These are phyloP conservation scores for Ephemerocybe angulata DNA, from an alignment of 768 basidiomycete genomes.

Conservation along the genomic window DNA sequence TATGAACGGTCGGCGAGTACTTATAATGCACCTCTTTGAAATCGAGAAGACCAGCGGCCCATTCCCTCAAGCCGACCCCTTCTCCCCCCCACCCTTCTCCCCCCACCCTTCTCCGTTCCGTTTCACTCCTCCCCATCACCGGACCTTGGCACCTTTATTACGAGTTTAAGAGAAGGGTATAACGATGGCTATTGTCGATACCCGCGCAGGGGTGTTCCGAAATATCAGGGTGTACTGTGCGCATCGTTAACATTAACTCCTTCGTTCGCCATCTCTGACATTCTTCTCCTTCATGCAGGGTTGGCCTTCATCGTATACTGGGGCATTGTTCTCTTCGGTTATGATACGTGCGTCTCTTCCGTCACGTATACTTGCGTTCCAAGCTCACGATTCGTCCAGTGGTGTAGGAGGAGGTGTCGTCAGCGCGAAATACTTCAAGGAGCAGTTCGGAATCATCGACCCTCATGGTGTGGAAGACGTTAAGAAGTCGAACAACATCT, in stretches of 20 bases:
- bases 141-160: background rate
- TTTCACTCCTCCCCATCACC: background rate
- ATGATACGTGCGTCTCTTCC: conserved; percentile 56
- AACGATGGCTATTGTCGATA: background rate
- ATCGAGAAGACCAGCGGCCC: background rate
- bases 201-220: conserved; percentile 15
- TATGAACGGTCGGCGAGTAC: background rate
- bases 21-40: background rate
- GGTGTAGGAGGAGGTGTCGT: conserved; percentile 62
- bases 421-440: conserved; percentile 53
- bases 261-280: background rate
- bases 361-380: conserved; percentile 1
- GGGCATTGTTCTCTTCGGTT: conserved; percentile 82
- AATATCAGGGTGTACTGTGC: conserved; percentile 68
- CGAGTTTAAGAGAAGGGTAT: background rate
- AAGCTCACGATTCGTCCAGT: conserved; percentile 12
- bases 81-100: background rate
- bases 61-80: background rate
- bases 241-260: conserved; percentile 15
- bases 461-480: conserved; percentile 38
- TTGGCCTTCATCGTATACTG: conserved; percentile 72
- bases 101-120: background rate
- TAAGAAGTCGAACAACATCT: conserved; percentile 46
- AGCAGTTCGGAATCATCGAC: conserved; percentile 56
- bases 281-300: conserved; percentile 36